Base-by-base conservation (phyloP, 2,329 filamentous ascomycete genomes). In the Neofusicoccum umdonicola region DNA sequence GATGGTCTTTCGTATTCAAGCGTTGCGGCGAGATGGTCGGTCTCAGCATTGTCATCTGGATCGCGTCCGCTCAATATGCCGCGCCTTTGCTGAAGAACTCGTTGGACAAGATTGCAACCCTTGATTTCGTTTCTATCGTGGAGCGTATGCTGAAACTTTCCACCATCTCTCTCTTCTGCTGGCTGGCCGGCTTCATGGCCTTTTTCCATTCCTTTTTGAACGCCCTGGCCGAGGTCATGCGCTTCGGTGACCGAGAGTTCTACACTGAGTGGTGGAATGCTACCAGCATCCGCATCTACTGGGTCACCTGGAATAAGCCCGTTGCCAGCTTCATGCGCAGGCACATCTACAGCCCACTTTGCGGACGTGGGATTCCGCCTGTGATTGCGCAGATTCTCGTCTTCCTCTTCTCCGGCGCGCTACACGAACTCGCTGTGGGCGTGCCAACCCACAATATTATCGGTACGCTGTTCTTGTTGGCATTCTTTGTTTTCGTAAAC, bases 221-320 rank as follows among this genome's bases (percentile, higher is more conserved):
- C 73, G 92, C 92, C 0, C 82, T 98, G 19, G 94, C 94, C 3
- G 95, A 99, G 77, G 81, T 98, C 12, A 90, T 92, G 82, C 85
- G 86, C 48, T 99, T 99, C 72, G 95, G 90, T 17, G 95, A 99
- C 76, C 87, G 95, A 35, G 90, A 93, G 61, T 99, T 99, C 77
- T 99, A 99, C 77, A 90, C 91, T 42, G 93, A 97, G 73, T 99
- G 95, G 95, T 99, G 95, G 95, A 99, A 99, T 74, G 75, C 76
- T 2, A 71, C 89, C 63, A 93, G 89, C 69, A 83, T 98, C 6
- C 91, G 93, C 39, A 85, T 85, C 4, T 99, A 99, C 81, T 97
- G 94, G 94, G 88, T 93, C 22, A 91, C 90, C 0, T 99, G 95
- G 95, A 99, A 99, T 80, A 96, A 96, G 76, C 95, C 95, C 0